phyloP scores from a whole-genome alignment of 345 rosid species.

The Hibiscus trionum region DNA sequence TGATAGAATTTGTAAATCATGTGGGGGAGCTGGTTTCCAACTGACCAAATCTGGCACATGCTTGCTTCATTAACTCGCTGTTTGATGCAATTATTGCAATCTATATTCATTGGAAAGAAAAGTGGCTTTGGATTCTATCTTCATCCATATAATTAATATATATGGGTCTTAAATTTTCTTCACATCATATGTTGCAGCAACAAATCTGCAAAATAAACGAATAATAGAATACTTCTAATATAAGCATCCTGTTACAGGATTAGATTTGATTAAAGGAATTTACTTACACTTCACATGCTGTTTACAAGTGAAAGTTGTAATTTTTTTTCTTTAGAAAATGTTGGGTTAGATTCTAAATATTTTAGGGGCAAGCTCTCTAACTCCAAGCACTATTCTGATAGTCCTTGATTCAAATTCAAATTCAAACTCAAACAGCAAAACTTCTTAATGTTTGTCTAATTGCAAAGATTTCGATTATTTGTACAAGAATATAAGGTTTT shows the following conservation, averaged over 20 bases:
- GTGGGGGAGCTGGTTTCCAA: background rate
- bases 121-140: background rate
- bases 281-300: too few relatives aligned
- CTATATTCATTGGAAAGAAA: background rate
- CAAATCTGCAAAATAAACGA: background rate
- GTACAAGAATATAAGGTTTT: too few relatives aligned
- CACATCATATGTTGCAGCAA: background rate
- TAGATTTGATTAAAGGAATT: background rate
- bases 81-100: background rate
- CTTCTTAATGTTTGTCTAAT: too few relatives aligned
- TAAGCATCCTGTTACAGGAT: background rate
- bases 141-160: background rate
- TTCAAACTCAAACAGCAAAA: too few relatives aligned
- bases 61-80: background rate
- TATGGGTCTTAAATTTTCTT: background rate
- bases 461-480: too few relatives aligned
- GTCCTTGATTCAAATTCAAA: too few relatives aligned
- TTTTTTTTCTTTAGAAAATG: too few relatives aligned
- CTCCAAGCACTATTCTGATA: too few relatives aligned
- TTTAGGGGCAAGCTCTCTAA: too few relatives aligned
- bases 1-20: background rate
- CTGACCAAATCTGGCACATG: constrained; percentile 5
- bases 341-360: too few relatives aligned
- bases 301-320: too few relatives aligned
- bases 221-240: constrained; percentile 10